Conservation (phyloP, 768 basidiomycete species). For the Rhizopogon salebrosus region DNA sequence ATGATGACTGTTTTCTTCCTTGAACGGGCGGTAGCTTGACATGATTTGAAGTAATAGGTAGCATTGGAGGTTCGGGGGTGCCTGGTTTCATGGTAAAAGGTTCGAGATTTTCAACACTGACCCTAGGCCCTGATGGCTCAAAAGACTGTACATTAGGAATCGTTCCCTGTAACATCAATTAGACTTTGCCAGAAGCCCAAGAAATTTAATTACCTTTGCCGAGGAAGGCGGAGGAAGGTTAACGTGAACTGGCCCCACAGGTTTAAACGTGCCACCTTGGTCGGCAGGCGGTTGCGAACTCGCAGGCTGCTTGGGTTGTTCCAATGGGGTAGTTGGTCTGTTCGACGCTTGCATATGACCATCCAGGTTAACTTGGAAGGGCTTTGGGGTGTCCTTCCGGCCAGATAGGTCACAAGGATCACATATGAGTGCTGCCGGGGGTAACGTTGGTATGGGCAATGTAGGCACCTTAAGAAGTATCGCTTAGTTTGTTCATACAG, state of each 20-base stretch:
- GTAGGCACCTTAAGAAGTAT: neutral
- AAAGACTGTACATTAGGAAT: neutral
- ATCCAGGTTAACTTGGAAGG: neutral
- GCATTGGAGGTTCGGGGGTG: neutral
- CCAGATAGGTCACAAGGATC: neutral
- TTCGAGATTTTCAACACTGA: neutral
- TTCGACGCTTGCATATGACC: too few relatives aligned
- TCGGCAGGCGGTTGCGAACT: neutral
- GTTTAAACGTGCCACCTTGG: neutral
- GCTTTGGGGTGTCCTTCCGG: neutral
- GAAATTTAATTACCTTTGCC: neutral
- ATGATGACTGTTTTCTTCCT: neutral
- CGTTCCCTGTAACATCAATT: neutral
- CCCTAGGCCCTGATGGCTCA: neutral
- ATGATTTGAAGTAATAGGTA: neutral
- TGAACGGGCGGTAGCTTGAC: neutral
- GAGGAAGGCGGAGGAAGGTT: neutral
- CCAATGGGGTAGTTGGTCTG: neutral
- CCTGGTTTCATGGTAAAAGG: neutral
- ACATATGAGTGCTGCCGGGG: neutral
- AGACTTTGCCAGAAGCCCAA: neutral
- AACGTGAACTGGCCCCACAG: neutral
- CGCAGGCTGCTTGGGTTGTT: neutral
- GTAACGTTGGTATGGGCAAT: neutral
- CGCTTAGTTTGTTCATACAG: neutral